Evolutionary conservation across 768 basidiomycete species (phyloP).

Genomic region (Pisolithus marmoratus): DNA sequence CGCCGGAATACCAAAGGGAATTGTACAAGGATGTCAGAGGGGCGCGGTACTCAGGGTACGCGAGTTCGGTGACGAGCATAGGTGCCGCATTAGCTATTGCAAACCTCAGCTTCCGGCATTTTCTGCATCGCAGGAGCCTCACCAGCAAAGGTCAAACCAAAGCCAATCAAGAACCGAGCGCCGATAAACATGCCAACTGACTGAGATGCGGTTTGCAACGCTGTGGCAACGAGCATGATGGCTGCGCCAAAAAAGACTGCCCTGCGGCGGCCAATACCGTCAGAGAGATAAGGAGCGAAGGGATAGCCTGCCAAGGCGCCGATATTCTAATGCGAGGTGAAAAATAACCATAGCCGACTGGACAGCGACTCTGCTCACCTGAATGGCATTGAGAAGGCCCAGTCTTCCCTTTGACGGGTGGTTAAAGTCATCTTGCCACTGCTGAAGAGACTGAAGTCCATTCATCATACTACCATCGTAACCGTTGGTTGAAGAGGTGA

Average conservation of each 20-base stretch:
- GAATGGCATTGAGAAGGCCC: conserved; percentile 70
- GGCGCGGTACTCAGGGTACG: conserved; percentile 79
- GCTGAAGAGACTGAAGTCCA: conserved; percentile 60
- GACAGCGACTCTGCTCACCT: conserved; percentile 34
- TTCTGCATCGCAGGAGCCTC: conserved; percentile 11
- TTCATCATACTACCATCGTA: conserved; percentile 82
- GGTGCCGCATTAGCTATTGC: conserved; percentile 64
- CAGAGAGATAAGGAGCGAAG: conserved; percentile 66
- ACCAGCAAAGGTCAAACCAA: conserved; percentile 69
- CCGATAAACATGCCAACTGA: conserved; percentile 77
- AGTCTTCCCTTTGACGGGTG: conserved; percentile 53
- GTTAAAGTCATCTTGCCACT: conserved; percentile 60
- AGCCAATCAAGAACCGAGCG: conserved; percentile 73
- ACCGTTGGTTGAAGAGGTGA: conserved; percentile 72
- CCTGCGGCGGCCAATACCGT: conserved; percentile 61
- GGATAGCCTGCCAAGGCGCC: conserved; percentile 64
- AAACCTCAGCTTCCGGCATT: neutral
- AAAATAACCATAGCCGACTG: neutral
- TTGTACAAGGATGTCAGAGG: conserved; percentile 76
- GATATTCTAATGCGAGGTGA: conserved; percentile 46
- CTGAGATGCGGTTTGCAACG: conserved; percentile 64
- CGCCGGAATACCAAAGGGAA: conserved; percentile 82
- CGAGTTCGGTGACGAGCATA: conserved; percentile 79
- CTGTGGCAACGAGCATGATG: conserved; percentile 68
- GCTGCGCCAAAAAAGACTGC: conserved; percentile 63